Base-by-base conservation (phyloP, 768 basidiomycete genomes). In the Tulasnella sp. region DNA sequence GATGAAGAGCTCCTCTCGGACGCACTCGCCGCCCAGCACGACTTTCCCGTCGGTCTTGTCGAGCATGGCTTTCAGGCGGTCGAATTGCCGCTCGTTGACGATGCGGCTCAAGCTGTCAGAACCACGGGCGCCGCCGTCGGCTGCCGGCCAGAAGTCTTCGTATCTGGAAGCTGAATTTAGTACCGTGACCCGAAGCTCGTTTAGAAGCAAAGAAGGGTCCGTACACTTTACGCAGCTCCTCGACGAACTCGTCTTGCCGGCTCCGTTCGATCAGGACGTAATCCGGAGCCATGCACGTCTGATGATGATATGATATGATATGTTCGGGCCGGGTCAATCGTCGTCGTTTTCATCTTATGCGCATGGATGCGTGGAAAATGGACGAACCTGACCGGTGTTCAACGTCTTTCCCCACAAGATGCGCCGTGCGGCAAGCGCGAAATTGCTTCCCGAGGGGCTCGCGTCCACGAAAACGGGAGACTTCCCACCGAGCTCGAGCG, bases 21-120 rank as follows among this genome's bases (percentile, higher is more conserved):
- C 86, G n/a, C 83, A 82, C 81, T 87, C 80, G 18, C 90, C 90
- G 3, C 93, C 92, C 2, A 90, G 58, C 0, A 91, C 89, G 64
- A 92, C 85, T 54, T 88, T 85, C 0, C 93, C 93, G 64, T 89
- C 87, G 0, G 92, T 93, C 24, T 86, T 84, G 9, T 86, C 85
- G 37, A 95, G 84, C 5, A 94, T 82, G 9, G 86, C 86, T 58
- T 85, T 87, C 20, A 95, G 83, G 9, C 93, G 89, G 34, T 88
- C 84, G 80, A 89, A 91, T 81, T 93, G 93, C 1, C 83, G 50
- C 0, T 89, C 86, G 14, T 89, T 89, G 44, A 93, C 87, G 77
- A 95, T 90, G 8, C 89, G 87, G 18, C 69, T 41, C 44, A 50
- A 75, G 79, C 72, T 74, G 9, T 80, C 79, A 24, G 79, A 80